Evolutionary conservation across 768 basidiomycete species (phyloP), one percentile per base, ranked within the genome.

Genomic region (Termitomyces sp.): DNA sequence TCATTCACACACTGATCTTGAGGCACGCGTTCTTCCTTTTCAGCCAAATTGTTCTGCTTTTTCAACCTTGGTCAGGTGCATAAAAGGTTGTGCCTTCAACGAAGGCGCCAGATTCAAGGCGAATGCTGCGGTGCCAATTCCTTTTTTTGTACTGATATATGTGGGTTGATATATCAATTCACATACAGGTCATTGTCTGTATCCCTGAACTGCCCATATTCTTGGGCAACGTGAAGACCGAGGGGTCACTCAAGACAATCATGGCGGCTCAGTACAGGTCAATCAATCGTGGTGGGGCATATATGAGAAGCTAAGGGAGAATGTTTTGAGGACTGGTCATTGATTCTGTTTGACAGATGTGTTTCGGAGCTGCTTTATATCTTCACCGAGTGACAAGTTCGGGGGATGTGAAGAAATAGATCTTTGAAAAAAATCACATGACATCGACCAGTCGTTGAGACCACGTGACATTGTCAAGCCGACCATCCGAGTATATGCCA

Each of bases 131-230:
- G 16, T 7, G n/a, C 24, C 6, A 16, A 7, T 16, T n/a, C 4
- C n/a, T 48, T 10, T 57, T n/a, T 20, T n/a, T n/a, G n/a, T n/a
- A n/a, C n/a, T n/a, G n/a, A n/a, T n/a, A n/a, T n/a, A n/a, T n/a
- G 12, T 50, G 22, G 36, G 16, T 28, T 36, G 26, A 22, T 30
- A 24, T 58, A 12, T 45, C 7, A 22, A 44, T 32, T 1, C 26
- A 16, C 42, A 12, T 12, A 1, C 62, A 94, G 90, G 90, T 97
- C 53, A 77, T 96, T 51, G 82, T 98, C 14, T 73, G 88, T 20
- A 88, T 98, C 53, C 96, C 95, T 0, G 94, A 96, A 68, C 79
- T 97, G 2, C 95, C 95, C 16, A 94, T 87, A 1, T 97, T 98
- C 70, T 79, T 92, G 0, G 81, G 95, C 2, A 84, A 93, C 68